Conservation (phyloP, 1,139 yeast genomes). For the Zygoascus hellenicus region DNA sequence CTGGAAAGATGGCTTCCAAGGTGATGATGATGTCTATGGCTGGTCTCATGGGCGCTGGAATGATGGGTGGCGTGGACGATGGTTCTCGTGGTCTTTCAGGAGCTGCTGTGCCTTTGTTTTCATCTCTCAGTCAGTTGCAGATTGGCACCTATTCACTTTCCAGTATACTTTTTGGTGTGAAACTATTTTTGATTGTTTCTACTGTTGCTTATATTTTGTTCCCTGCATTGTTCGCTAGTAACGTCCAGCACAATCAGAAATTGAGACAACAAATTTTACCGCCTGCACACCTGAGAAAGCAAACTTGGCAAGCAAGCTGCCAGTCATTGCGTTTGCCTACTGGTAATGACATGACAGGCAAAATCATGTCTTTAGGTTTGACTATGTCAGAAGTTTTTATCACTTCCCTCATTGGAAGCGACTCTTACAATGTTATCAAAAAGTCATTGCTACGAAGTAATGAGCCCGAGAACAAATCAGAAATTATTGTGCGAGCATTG, state of each 20-base stretch:
- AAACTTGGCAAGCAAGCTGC: slow-evolving; percentile 29
- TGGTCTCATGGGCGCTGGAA: slow-evolving; percentile 35
- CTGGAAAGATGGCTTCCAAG: slow-evolving; percentile 24
- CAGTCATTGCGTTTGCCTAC: slow-evolving; percentile 17
- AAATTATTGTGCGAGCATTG: slow-evolving; percentile 25
- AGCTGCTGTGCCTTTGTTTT: slow-evolving; percentile 26
- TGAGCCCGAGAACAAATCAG: slow-evolving; percentile 2
- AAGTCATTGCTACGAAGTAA: slow-evolving; percentile 7
- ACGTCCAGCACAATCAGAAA: background rate
- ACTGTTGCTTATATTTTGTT: slow-evolving; percentile 28
- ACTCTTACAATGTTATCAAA: slow-evolving; percentile 15
- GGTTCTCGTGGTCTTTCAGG: slow-evolving; percentile 29
- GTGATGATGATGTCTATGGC: slow-evolving; percentile 37
- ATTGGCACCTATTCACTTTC: slow-evolving; percentile 16
- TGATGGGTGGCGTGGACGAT: slow-evolving; percentile 27
- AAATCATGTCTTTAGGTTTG: slow-evolving; percentile 10
- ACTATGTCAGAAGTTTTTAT: slow-evolving; percentile 16
- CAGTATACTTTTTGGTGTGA: slow-evolving; percentile 17
- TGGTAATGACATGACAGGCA: slow-evolving; percentile 11
- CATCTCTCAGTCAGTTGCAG: slow-evolving; percentile 12
- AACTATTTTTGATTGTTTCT: slow-evolving; percentile 29
- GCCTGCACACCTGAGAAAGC: slow-evolving; percentile 5
- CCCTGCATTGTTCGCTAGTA: slow-evolving; percentile 17
- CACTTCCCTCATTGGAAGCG: slow-evolving; percentile 19
- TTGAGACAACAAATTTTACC: background rate